Percentiles rank a stretch among this genome's conserved stretches.
phyloP scores from a whole-genome alignment of 495 filamentous ascomycete species.

The Umbilicaria muhlenbergii region DNA sequence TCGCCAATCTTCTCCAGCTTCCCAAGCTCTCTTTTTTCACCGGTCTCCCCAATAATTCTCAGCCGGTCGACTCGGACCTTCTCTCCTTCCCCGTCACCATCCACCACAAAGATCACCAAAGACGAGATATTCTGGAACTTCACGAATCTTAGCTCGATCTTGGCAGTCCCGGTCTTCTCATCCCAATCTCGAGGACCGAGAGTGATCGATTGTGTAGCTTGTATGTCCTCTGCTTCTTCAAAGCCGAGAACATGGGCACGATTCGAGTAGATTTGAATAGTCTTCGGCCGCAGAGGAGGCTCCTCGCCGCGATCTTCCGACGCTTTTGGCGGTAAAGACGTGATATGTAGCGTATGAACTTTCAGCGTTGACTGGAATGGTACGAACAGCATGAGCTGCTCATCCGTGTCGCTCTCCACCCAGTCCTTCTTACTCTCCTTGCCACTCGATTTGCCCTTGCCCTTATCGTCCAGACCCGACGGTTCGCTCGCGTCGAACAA shows the following conservation, averaged over 20 bases:
- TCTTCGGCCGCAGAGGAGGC: conserved; percentile 70
- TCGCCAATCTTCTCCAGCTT: conserved; percentile 93
- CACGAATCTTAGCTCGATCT: conserved; percentile 72
- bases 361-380: conserved; percentile 84
- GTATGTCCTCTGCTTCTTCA: conserved; percentile 81
- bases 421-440: conserved; percentile 48
- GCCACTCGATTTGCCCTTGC: conserved; percentile 40
- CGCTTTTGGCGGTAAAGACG: conserved; percentile 51
- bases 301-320: conserved; percentile 51
- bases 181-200: conserved; percentile 74
- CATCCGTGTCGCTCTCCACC: conserved; percentile 98
- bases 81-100: conserved; percentile 74
- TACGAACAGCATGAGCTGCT: conserved; percentile 88
- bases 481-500: conserved; percentile 61
- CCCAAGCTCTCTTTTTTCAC: conserved; percentile 81
- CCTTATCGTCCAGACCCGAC: conserved; percentile 30
- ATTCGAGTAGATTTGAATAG: conserved; percentile 72
- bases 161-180: conserved; percentile 64
- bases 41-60: conserved; percentile 77
- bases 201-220: conserved; percentile 59
- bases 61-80: conserved; percentile 78
- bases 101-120: conserved; percentile 74
- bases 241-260: conserved; percentile 79
- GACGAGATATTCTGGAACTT: conserved; percentile 91
- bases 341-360: conserved; percentile 80